Conservation (phyloP, 768 basidiomycete species). For the Trametes gibbosa region DNA sequence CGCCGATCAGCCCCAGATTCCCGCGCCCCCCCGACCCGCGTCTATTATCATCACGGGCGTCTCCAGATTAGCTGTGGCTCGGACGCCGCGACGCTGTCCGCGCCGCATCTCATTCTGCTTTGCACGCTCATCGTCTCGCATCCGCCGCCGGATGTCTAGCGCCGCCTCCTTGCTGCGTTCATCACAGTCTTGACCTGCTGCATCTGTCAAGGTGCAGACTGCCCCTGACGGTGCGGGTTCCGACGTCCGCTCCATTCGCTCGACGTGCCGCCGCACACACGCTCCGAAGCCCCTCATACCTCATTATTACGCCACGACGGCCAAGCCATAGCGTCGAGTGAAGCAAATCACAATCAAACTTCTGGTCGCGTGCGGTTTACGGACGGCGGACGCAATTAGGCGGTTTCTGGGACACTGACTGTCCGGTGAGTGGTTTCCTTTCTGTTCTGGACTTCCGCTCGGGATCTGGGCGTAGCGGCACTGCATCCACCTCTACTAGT, state of each 20-base stretch:
- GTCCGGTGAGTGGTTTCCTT: neutral
- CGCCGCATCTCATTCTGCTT: neutral
- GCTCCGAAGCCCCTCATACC: neutral
- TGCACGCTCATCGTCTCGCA: neutral
- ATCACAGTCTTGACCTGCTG: neutral
- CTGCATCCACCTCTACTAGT: neutral
- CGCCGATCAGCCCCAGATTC: conserved; percentile 1
- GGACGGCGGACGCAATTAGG: neutral
- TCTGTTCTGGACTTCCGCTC: neutral
- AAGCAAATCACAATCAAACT: neutral
- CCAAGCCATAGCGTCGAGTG: too few species aligned
- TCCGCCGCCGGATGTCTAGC: neutral
- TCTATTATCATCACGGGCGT: neutral
- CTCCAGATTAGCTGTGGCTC: neutral
- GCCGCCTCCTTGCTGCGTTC: neutral
- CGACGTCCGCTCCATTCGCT: neutral
- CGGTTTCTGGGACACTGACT: neutral
- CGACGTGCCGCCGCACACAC: neutral
- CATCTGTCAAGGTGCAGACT: conserved; percentile 1
- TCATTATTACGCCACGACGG: neutral
- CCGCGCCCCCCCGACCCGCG: conserved; percentile 11
- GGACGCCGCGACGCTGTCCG: neutral
- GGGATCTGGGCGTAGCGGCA: too few species aligned
- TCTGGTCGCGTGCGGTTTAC: too few species aligned
- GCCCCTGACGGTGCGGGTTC: neutral